A percentile compares a stretch with the other conserved stretches of the same genome.
Conservation (phyloP, 140 eudicot species). For the Stevia rebaudiana region DNA sequence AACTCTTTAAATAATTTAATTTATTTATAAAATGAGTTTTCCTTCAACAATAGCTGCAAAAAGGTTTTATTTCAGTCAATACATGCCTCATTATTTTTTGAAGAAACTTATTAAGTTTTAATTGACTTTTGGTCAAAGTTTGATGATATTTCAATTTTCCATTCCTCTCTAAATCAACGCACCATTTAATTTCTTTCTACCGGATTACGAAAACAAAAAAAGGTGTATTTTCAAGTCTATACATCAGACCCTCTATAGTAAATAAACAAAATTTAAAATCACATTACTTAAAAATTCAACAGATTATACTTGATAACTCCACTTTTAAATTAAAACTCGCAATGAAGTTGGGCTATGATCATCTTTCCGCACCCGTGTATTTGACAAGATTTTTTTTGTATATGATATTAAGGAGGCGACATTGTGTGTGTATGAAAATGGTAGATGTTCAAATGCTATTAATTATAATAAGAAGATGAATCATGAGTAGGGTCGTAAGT, state of each 20-base stretch:
- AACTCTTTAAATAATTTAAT: neutral
- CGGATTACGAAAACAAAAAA: slow-evolving; percentile 12
- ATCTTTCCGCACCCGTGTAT: too few species aligned
- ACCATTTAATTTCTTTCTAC: slow-evolving; percentile 23
- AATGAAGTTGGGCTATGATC: too few species aligned
- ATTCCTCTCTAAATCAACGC: slow-evolving; percentile 30
- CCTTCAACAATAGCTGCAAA: slow-evolving; percentile 26
- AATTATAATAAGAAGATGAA: too few species aligned
- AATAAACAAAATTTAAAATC: too few species aligned
- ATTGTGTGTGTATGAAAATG: too few species aligned
- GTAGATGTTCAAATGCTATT: too few species aligned
- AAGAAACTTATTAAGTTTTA: neutral
- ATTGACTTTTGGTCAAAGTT: slow-evolving; percentile 30
- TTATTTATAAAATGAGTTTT: slow-evolving; percentile 4
- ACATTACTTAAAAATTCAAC: too few species aligned
- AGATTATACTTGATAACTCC: too few species aligned
- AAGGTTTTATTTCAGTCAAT: slow-evolving; percentile 17
- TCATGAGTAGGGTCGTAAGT: too few species aligned
- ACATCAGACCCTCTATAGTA: neutral
- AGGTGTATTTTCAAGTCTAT: neutral
- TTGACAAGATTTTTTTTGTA: too few species aligned
- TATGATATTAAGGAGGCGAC: too few species aligned
- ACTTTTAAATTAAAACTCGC: too few species aligned
- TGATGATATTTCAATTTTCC: slow-evolving; percentile 30
- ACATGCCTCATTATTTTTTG: slow-evolving; percentile 15